phyloP scores from a whole-genome alignment of 2,329 filamentous ascomycete genomes.

The Fusarium guadeloupense region DNA sequence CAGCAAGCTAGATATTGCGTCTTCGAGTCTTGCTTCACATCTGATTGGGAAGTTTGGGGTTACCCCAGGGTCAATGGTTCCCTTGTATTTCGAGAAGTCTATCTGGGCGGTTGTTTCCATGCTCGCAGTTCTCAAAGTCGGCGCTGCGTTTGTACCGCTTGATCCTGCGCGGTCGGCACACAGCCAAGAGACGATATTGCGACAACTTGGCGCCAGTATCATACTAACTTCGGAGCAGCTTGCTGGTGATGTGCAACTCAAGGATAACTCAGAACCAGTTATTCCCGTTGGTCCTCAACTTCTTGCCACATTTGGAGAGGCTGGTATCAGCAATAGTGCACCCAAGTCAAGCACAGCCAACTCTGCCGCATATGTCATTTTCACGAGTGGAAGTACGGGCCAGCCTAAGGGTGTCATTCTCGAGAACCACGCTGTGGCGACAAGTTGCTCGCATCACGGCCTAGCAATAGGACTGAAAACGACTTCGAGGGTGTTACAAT shows the following conservation, averaged over 20 bases:
- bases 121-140: neutral
- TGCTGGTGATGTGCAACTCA: neutral
- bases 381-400: constrained; percentile 10
- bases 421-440: constrained; percentile 5
- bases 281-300: neutral
- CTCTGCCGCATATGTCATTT: constrained; percentile 15
- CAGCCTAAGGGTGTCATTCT: constrained; percentile 19
- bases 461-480: neutral
- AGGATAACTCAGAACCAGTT: neutral
- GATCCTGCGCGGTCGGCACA: neutral
- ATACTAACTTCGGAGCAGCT: constrained; percentile 6
- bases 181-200: neutral
- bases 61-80: neutral
- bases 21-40: constrained; percentile 8
- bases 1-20: constrained; percentile 9
- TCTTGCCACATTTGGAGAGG: neutral
- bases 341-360: neutral
- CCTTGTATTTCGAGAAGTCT: neutral
- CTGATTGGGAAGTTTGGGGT: neutral
- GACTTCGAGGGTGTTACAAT: constrained; percentile 16
- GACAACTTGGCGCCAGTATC: neutral
- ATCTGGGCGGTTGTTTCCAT: neutral
- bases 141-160: neutral
- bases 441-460: constrained; percentile 16
- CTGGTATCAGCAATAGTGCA: neutral